Evolutionary conservation across 306 rosid genomes (phyloP).

Genomic region (Herpetospermum pedunculosum): DNA sequence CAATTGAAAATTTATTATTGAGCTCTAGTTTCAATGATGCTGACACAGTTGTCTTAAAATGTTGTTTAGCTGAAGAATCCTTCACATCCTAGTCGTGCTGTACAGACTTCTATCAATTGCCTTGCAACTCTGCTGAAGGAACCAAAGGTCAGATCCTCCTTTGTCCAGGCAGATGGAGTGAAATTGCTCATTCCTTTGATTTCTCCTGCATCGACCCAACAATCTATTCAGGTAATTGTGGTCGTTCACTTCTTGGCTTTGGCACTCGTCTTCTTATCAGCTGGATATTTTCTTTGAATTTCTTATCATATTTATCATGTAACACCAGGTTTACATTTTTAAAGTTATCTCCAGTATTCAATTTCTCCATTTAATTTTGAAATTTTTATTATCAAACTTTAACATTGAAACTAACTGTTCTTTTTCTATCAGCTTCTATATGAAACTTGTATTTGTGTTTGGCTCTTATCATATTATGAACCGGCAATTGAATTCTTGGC

Average conservation of each 20-base stretch:
- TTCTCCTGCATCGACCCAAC: slow-evolving; percentile 94
- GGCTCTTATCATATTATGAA: slow-evolving; percentile 93
- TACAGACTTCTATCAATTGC: slow-evolving; percentile 75
- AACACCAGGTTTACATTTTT: not conserved
- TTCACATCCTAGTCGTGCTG: slow-evolving; percentile 72
- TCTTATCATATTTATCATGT: not conserved
- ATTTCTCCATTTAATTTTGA: not conserved
- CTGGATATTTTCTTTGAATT: not conserved
- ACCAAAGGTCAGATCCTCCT: slow-evolving; percentile 74
- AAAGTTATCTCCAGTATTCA: not conserved
- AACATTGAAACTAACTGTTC: not conserved
- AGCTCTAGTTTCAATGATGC: not conserved
- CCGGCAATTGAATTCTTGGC: slow-evolving; percentile 93
- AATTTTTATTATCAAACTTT: slow-evolving; percentile 2
- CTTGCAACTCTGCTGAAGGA: slow-evolving; percentile 82
- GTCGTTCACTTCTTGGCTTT: not conserved
- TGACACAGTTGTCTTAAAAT: not conserved
- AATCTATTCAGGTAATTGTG: slow-evolving; percentile 74
- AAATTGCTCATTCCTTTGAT: slow-evolving; percentile 86
- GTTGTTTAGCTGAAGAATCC: slow-evolving; percentile 73
- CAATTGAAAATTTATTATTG: not conserved
- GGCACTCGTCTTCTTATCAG: not conserved
- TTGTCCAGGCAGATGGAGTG: slow-evolving; percentile 85
- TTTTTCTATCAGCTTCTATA: slow-evolving; percentile 73
- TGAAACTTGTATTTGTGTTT: slow-evolving; percentile 86